Conservation (phyloP, 73 alveolate species). For the Paramecium caudatum region DNA sequence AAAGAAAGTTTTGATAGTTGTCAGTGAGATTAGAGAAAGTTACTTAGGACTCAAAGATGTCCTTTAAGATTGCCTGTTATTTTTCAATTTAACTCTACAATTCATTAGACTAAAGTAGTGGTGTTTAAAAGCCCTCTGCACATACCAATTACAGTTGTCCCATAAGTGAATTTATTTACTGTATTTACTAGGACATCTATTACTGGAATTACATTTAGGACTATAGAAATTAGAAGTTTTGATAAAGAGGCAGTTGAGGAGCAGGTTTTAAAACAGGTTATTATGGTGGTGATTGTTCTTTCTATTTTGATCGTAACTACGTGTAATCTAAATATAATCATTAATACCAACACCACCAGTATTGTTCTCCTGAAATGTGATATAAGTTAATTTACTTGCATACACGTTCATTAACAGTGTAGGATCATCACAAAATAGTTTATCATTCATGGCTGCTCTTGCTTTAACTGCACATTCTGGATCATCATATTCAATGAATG, state of each 20-base stretch:
- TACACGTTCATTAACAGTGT: conserved; percentile 55
- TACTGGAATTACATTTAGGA: conserved; percentile 58
- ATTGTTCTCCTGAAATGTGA: conserved; percentile 53
- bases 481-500: conserved; percentile 35
- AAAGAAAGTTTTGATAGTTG: conserved; percentile 7
- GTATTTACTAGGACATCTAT: conserved; percentile 2
- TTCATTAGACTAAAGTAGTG: not conserved
- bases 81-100: conserved; percentile 35
- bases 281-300: not conserved
- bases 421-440: conserved; percentile 44
- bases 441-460: conserved; percentile 43
- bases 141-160: conserved; percentile 49
- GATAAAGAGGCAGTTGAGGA: conserved; percentile 21
- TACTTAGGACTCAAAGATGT: not conserved
- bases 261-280: not conserved
- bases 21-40: conserved; percentile 43
- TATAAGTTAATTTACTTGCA: conserved; percentile 50
- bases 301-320: not conserved
- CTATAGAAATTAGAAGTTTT: conserved; percentile 32
- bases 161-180: conserved; percentile 39
- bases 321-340: conserved; percentile 39
- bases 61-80: conserved; percentile 19
- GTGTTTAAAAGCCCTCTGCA: conserved; percentile 65
- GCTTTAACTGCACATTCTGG: conserved; percentile 59
- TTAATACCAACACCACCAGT: conserved; percentile 64